These are phyloP conservation scores for Hymenoscyphus occultus DNA, from an alignment of 2,329 filamentous ascomycete genomes.

Conservation along the genomic window DNA sequence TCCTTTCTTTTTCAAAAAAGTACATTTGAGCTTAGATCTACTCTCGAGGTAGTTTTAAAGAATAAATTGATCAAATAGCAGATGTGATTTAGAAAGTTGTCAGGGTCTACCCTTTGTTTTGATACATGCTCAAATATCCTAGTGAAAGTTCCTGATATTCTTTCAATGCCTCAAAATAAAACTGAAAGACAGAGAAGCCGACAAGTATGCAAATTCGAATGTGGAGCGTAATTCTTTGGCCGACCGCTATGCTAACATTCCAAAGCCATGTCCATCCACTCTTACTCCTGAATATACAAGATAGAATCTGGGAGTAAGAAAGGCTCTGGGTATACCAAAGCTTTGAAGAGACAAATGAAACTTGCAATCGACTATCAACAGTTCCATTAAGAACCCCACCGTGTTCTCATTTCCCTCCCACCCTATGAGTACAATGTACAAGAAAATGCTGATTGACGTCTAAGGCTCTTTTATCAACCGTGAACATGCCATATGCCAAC, in stretches of 20 bases:
- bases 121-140: too few species aligned
- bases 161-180: too few species aligned
- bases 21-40: too few species aligned
- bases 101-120: too few species aligned
- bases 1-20: too few species aligned
- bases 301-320: neutral
- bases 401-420: constrained; percentile 22
- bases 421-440: constrained; percentile 40
- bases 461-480: constrained; percentile 35
- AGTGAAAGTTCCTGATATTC: too few species aligned
- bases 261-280: neutral
- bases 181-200: too few species aligned
- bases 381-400: constrained; percentile 15
- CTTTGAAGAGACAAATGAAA: neutral
- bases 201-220: too few species aligned
- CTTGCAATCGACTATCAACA: constrained; percentile 7
- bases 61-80: too few species aligned
- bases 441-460: constrained; percentile 36
- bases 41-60: too few species aligned
- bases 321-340: neutral
- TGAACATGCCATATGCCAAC: constrained; percentile 27
- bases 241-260: neutral
- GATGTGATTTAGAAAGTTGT: too few species aligned
- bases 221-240: too few species aligned
- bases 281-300: neutral